A percentile compares a stretch with the other conserved stretches of the same genome.
Evolutionary conservation across 768 basidiomycete genomes (phyloP).

Genomic region (Peribolospora baueri): DNA sequence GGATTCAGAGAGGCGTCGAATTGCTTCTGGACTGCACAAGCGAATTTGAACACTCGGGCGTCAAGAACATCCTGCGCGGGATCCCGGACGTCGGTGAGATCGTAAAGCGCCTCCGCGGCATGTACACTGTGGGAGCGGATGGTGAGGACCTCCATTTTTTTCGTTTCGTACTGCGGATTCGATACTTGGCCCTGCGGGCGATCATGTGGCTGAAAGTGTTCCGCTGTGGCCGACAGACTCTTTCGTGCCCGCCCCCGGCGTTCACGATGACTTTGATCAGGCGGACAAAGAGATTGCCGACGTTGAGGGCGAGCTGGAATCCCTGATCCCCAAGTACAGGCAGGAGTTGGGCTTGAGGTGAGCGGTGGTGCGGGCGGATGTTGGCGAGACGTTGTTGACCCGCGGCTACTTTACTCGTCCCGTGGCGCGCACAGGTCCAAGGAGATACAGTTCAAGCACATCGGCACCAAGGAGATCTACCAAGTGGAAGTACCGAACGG

Average conservation of each 20-base stretch:
- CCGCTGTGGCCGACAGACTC: conserved; percentile 32
- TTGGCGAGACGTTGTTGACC: too few relatives aligned
- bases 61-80: conserved; percentile 46
- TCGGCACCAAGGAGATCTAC: conserved; percentile 16
- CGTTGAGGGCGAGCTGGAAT: conserved; percentile 49
- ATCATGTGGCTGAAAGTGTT: background rate
- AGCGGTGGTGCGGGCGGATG: too few relatives aligned
- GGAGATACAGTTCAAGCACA: conserved; percentile 5
- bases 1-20: conserved; percentile 40
- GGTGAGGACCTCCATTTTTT: conserved; percentile 10
- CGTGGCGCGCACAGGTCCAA: background rate
- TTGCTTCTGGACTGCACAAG: conserved; percentile 40
- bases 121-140: conserved; percentile 29
- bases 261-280: conserved; percentile 58
- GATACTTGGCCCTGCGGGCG: too few relatives aligned
- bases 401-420: too few relatives aligned
- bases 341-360: conserved; percentile 21
- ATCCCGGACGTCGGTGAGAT: conserved; percentile 56
- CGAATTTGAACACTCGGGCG: conserved; percentile 49
- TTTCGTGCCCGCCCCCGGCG: conserved; percentile 57
- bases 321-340: conserved; percentile 38
- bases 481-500: conserved; percentile 7
- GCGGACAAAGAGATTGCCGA: conserved; percentile 43
- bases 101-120: conserved; percentile 43
- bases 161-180: too few relatives aligned